These are phyloP conservation scores for Arthroderma uncinatum DNA, from an alignment of 2,329 filamentous ascomycete species.

Conservation along the genomic window DNA sequence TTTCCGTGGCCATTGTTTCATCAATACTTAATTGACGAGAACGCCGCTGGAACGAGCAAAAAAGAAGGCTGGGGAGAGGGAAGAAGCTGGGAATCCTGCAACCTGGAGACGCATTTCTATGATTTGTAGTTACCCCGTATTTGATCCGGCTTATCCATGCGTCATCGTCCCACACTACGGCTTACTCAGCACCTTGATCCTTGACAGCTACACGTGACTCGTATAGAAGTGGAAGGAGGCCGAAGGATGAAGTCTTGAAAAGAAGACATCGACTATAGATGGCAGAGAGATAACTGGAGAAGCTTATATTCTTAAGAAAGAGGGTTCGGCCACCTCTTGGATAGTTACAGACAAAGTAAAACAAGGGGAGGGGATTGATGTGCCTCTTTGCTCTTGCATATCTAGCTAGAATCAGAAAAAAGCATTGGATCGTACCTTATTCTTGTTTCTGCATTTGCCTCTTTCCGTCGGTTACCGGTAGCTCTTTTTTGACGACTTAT, in stretches of 20 bases:
- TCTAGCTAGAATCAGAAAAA: conserved; percentile 1
- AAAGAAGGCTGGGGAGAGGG: not conserved
- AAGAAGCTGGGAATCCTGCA: not conserved
- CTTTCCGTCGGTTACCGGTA: not conserved
- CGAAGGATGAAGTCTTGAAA: not conserved
- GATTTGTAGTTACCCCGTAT: not conserved
- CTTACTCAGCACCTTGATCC: not conserved
- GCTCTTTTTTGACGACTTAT: not conserved
- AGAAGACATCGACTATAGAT: not conserved
- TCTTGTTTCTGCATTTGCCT: not conserved
- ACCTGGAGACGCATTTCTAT: not conserved
- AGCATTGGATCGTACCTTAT: conserved; percentile 6
- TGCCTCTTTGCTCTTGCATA: not conserved
- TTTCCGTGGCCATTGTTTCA: conserved; percentile 24
- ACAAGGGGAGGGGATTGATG: not conserved
- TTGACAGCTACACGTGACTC: no score
- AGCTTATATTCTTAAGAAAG: not conserved
- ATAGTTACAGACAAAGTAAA: not conserved
- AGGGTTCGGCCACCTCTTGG: not conserved
- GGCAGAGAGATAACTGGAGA: no score
- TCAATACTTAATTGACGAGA: not conserved
- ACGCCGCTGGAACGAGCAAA: not conserved
- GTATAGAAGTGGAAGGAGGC: no score
- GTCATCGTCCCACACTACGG: not conserved
- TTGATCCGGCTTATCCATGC: no score